phyloP scores from a whole-genome alignment of 768 basidiomycete genomes.

The Suillus hirtellus region DNA sequence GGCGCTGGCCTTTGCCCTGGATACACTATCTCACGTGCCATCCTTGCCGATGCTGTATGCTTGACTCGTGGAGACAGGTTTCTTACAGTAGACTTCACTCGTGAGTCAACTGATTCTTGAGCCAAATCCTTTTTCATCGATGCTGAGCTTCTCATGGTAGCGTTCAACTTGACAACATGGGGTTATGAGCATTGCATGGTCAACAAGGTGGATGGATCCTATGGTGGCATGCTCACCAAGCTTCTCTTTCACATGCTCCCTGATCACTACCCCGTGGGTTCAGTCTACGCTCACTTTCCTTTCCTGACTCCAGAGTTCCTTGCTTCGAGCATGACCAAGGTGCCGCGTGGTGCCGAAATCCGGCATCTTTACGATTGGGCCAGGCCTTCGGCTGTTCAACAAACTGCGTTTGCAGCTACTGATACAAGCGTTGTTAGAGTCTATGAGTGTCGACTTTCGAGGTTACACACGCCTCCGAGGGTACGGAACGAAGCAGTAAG shows the following conservation, averaged over 20 bases:
- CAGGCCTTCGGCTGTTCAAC: conserved; percentile 39
- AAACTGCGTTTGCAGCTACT: background rate
- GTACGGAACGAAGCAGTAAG: conserved; percentile 16
- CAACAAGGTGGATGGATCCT: conserved; percentile 65
- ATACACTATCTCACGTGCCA: conserved; percentile 83
- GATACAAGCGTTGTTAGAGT: background rate
- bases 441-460: conserved; percentile 22
- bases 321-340: conserved; percentile 44
- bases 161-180: conserved; percentile 77
- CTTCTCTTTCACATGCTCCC: conserved; percentile 75
- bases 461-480: conserved; percentile 17
- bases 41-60: conserved; percentile 75
- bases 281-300: conserved; percentile 78
- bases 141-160: conserved; percentile 35
- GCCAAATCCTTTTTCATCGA: background rate
- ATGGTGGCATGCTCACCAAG: conserved; percentile 73
- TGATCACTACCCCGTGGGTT: conserved; percentile 61
- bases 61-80: conserved; percentile 80
- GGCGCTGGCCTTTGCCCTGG: conserved; percentile 82
- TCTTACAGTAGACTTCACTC: conserved; percentile 75
- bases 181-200: conserved; percentile 72
- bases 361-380: conserved; percentile 57
- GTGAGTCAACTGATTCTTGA: conserved; percentile 40
- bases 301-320: conserved; percentile 59
- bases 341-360: conserved; percentile 22